Conservation (phyloP, 768 basidiomycete genomes). For the Podaxis mareebaensis region DNA sequence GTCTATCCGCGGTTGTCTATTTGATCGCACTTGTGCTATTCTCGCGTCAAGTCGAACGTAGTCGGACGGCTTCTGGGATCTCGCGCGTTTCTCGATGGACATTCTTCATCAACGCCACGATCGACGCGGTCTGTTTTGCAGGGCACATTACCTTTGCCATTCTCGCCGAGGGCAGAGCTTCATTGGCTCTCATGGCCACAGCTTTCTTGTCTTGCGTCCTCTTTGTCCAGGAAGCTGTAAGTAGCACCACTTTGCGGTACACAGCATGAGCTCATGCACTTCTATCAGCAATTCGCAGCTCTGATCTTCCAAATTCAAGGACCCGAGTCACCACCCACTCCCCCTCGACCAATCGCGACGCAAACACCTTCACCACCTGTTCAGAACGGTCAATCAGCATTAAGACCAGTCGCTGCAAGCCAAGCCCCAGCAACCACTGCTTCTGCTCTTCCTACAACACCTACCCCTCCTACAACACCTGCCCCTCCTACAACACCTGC, state of each 20-base stretch:
- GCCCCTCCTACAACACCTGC: too few relatives aligned
- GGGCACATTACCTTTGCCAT: constrained; percentile 89
- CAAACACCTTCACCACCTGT: constrained; percentile 18
- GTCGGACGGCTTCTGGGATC: constrained; percentile 77
- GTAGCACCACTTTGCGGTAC: constrained; percentile 24
- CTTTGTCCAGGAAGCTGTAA: constrained; percentile 81
- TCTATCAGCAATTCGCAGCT: constrained; percentile 75
- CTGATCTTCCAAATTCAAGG: constrained; percentile 83
- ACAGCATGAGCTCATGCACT: neutral
- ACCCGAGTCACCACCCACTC: constrained; percentile 54
- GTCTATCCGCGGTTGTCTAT: constrained; percentile 65
- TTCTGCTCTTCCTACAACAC: neutral
- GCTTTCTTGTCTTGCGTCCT: constrained; percentile 81
- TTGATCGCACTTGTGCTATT: constrained; percentile 66
- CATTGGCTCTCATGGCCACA: constrained; percentile 78
- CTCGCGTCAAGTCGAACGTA: constrained; percentile 71
- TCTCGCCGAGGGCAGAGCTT: constrained; percentile 78
- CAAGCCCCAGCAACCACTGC: neutral
- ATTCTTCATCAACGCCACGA: constrained; percentile 74
- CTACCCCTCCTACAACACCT: constrained; percentile 1
- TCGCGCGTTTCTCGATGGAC: constrained; percentile 82
- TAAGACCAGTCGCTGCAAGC: neutral
- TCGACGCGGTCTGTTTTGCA: constrained; percentile 85
- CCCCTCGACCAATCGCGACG: constrained; percentile 18
- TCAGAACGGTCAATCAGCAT: neutral